phyloP scores from a whole-genome alignment of 2,329 filamentous ascomycete species.

The Aureobasidium pullulans region DNA sequence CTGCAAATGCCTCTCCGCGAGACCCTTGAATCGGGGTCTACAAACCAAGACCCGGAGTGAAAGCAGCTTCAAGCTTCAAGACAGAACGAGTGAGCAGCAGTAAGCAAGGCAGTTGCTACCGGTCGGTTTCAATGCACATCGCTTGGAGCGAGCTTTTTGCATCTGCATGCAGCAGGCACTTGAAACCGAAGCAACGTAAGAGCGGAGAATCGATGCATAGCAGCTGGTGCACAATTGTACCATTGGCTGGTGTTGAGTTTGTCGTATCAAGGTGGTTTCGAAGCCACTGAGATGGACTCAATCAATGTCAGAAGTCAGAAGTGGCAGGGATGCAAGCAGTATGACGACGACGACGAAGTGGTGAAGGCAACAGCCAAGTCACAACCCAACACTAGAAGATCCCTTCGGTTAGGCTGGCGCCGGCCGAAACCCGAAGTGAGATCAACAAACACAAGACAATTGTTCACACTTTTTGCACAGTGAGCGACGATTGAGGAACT shows the following conservation, averaged over 20 bases:
- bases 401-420: background rate
- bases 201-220: constrained; percentile 9
- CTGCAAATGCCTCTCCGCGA: background rate
- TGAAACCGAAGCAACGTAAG: constrained; percentile 13
- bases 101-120: constrained; percentile 6
- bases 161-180: constrained; percentile 8
- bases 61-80: background rate
- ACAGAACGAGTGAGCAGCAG: constrained; percentile 8
- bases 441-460: constrained; percentile 13
- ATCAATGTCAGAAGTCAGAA: constrained; percentile 3
- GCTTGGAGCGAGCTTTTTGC: constrained; percentile 11
- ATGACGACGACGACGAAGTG: background rate
- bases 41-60: background rate
- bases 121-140: constrained; percentile 10
- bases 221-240: constrained; percentile 7
- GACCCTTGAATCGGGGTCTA: constrained; percentile 7
- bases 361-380: background rate
- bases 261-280: background rate
- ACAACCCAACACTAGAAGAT: constrained; percentile 10
- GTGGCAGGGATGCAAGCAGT: background rate
- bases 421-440: constrained; percentile 1
- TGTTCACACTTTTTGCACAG: background rate
- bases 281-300: background rate
- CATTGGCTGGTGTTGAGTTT: background rate
- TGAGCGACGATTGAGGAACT: constrained; percentile 4